Conservation (phyloP, 2,329 filamentous ascomycete genomes). For the Aaosphaeria pasadenensis region DNA sequence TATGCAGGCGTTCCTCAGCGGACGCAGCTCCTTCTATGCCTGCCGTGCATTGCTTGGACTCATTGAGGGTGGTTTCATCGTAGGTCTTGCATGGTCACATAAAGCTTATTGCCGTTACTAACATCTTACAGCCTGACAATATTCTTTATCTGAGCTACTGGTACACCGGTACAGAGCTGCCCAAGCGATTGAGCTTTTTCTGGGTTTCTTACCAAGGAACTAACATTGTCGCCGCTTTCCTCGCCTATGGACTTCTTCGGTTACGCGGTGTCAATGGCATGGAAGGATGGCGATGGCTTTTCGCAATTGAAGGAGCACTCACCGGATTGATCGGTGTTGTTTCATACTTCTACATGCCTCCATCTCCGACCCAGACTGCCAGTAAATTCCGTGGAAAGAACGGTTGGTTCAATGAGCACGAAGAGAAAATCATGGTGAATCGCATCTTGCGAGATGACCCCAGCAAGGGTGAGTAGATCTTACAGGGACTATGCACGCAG, state of each 20-base stretch:
- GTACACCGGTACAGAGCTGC: constrained; percentile 69
- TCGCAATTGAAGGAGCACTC: constrained; percentile 38
- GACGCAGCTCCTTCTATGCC: constrained; percentile 43
- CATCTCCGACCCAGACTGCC: constrained; percentile 47
- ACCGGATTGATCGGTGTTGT: constrained; percentile 13
- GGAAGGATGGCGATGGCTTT: constrained; percentile 57
- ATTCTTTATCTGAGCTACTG: constrained; percentile 72
- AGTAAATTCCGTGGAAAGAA: constrained; percentile 47
- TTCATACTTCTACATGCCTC: constrained; percentile 25
- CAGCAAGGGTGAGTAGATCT: constrained; percentile 34
- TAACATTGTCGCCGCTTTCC: constrained; percentile 55
- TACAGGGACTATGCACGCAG: constrained; percentile 32
- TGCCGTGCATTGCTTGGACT: constrained; percentile 43
- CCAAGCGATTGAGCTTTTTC: constrained; percentile 65
- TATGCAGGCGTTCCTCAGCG: constrained; percentile 66
- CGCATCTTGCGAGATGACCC: constrained; percentile 53
- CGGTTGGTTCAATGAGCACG: constrained; percentile 62
- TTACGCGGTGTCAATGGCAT: constrained; percentile 48
- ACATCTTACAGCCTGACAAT: constrained; percentile 52
- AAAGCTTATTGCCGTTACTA: background rate
- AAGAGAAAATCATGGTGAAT: constrained; percentile 66
- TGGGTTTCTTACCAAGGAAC: constrained; percentile 65
- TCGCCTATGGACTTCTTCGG: constrained; percentile 55
- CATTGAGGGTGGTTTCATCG: constrained; percentile 54
- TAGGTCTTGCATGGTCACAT: constrained; percentile 37